Evolutionary conservation across 164 flowering plant genomes (phyloP).

Genomic region (Dillenia turbinata): DNA sequence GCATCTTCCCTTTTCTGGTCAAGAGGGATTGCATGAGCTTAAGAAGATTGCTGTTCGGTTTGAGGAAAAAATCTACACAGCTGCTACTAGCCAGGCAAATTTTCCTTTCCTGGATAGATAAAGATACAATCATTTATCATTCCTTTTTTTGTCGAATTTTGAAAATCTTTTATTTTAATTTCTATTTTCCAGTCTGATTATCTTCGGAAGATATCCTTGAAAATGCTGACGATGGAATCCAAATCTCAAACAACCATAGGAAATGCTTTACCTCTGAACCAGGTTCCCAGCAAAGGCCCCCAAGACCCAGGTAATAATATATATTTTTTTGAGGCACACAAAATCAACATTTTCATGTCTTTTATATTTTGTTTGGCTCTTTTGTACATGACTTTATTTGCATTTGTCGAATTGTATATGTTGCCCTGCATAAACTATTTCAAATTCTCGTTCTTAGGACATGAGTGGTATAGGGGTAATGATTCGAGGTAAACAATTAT

Average conservation of each 20-base stretch:
- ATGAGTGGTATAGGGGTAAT: no score
- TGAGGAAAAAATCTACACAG: conserved; percentile 14
- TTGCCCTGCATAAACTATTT: no score
- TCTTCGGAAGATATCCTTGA: conserved; percentile 59
- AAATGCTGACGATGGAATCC: conserved; percentile 72
- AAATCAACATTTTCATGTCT: no score
- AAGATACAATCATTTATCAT: no score
- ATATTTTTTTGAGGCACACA: no score
- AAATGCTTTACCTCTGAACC: conserved; percentile 15
- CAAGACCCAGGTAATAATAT: conserved; percentile 35
- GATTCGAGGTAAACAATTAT: no score
- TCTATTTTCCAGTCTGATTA: conserved; percentile 45
- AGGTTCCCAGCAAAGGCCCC: conserved; percentile 24
- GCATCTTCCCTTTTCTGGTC: conserved; percentile 7
- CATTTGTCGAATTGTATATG: no score
- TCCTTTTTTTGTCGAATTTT: no score
- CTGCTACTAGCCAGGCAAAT: conserved; percentile 10
- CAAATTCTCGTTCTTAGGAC: no score
- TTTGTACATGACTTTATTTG: no score
- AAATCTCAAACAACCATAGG: conserved; percentile 32
- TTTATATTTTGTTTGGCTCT: no score
- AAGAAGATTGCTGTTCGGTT: conserved; percentile 17
- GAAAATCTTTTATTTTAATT: background rate
- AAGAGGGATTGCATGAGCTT: conserved; percentile 9
- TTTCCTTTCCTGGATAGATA: no score